These are phyloP conservation scores for Lecanoromycetidae sp. DNA, from an alignment of 2,329 filamentous ascomycete species.

Conservation along the genomic window DNA sequence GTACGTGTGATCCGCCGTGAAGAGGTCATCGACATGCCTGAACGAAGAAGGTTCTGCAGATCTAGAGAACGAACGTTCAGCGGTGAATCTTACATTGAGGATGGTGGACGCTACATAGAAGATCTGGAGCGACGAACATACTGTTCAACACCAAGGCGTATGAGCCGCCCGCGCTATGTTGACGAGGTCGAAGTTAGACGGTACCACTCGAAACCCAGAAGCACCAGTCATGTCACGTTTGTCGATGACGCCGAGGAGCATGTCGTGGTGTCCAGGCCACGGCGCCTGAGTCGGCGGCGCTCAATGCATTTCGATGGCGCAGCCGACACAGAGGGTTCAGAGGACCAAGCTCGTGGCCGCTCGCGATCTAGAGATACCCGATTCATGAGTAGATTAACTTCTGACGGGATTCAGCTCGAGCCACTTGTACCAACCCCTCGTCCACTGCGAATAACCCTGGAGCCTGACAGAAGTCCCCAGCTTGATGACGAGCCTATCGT, in stretches of 20 bases:
- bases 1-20: constrained; percentile 6
- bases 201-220: neutral
- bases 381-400: neutral
- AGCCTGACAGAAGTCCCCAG: too few relatives aligned
- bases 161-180: constrained; percentile 4
- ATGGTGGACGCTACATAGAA: constrained; percentile 1
- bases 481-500: too few relatives aligned
- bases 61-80: constrained; percentile 8
- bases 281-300: constrained; percentile 1
- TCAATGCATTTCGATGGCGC: constrained; percentile 2
- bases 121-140: neutral
- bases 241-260: constrained; percentile 10
- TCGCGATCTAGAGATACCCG: neutral
- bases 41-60: neutral
- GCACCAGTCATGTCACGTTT: constrained; percentile 12
- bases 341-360: neutral
- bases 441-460: too few relatives aligned
- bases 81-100: constrained; percentile 4
- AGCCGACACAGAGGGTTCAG: neutral
- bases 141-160: constrained; percentile 1
- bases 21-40: constrained; percentile 3
- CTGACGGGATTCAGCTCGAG: neutral
- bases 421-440: neutral
- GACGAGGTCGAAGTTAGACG: neutral
- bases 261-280: neutral